A percentile compares a stretch with the other conserved stretches of the same genome.
These are phyloP conservation scores for Lathyrus sativus DNA, from an alignment of 306 rosid species.

Conservation along the genomic window DNA sequence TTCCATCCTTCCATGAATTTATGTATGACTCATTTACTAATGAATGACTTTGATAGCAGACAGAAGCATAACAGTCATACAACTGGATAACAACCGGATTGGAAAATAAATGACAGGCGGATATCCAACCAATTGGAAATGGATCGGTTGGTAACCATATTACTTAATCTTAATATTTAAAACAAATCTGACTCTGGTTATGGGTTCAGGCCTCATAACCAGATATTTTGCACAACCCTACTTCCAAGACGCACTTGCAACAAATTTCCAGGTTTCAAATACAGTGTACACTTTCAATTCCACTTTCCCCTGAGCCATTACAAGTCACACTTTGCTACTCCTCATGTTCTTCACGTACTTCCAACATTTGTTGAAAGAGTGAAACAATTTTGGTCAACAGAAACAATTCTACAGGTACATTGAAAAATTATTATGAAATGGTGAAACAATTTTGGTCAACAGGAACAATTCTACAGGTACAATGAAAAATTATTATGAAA, in stretches of 20 bases:
- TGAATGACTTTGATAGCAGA: too few relatives aligned
- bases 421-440: not conserved
- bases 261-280: not conserved
- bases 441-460: slow-evolving; percentile 16
- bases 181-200: too few relatives aligned
- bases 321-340: slow-evolving; percentile 70
- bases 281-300: slow-evolving; percentile 32
- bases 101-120: too few relatives aligned
- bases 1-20: slow-evolving; percentile 63
- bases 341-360: slow-evolving; percentile 71
- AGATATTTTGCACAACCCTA: too few relatives aligned
- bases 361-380: slow-evolving; percentile 52
- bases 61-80: too few relatives aligned
- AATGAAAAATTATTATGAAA: not conserved
- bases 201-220: too few relatives aligned
- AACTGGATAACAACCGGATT: too few relatives aligned
- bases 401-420: slow-evolving; percentile 1
- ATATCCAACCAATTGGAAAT: too few relatives aligned
- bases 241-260: not conserved
- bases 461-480: slow-evolving; percentile 7
- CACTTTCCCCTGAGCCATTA: slow-evolving; percentile 73
- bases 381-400: slow-evolving; percentile 21
- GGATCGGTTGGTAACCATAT: too few relatives aligned
- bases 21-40: slow-evolving; percentile 36
- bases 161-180: too few relatives aligned